A percentile compares a stretch with the other conserved stretches of the same genome.
These are phyloP conservation scores for Eutrema salsugineum DNA, from an alignment of 441 rosid genomes.

Conservation along the genomic window DNA sequence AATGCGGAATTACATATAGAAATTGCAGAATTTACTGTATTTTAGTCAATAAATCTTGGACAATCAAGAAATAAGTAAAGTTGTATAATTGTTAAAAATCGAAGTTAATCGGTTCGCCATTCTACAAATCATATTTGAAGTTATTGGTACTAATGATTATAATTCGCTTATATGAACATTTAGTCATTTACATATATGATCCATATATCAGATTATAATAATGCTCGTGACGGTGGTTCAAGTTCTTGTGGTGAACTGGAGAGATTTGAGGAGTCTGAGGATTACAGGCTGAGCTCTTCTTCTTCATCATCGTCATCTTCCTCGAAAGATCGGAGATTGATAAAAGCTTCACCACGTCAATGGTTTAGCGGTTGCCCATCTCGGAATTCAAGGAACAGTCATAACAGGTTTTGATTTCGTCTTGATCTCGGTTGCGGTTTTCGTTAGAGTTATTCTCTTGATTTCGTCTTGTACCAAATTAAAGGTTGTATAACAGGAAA, in stretches of 20 bases:
- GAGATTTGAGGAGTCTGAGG: constrained; percentile 31
- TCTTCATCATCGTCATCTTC: constrained; percentile 38
- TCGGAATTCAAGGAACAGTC: constrained; percentile 28
- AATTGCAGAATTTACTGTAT: not conserved
- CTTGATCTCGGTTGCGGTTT: not conserved
- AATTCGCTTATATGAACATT: not conserved
- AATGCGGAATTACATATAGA: not conserved
- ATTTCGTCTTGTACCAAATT: not conserved
- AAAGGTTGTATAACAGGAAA: not conserved
- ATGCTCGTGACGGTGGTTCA: not conserved
- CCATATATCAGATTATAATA: not conserved
- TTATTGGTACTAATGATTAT: not conserved
- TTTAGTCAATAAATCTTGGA: not conserved
- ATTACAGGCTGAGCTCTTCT: constrained; percentile 39
- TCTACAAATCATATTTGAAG: not conserved
- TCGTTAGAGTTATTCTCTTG: constrained; percentile 11
- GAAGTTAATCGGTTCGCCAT: not conserved
- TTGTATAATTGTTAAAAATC: not conserved
- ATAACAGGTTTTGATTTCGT: not conserved
- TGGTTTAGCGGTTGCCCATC: constrained; percentile 34
- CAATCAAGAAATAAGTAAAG: not conserved
- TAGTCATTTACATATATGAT: not conserved
- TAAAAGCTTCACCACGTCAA: constrained; percentile 18
- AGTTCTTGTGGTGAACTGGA: constrained; percentile 20
- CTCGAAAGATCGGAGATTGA: constrained; percentile 26